Evolutionary conservation across 2,329 filamentous ascomycete genomes (phyloP), one percentile per base, ranked within the genome.

Genomic region (Aspergillus caelatus): DNA sequence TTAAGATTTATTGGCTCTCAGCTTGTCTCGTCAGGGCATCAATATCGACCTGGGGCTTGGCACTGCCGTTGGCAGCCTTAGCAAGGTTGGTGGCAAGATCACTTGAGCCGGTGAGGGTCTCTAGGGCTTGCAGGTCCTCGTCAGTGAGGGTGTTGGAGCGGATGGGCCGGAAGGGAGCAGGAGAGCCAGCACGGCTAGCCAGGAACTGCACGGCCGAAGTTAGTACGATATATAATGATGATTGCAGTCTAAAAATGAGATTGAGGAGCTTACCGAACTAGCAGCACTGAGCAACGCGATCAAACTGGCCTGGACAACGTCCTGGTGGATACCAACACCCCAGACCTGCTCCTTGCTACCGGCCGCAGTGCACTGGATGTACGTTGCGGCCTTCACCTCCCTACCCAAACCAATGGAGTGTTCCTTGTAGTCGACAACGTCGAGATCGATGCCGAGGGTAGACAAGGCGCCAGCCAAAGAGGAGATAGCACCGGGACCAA

Each of bases 351-450:
- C 84, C 60, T 85, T 86, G 66, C 84, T 89, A 54, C 86, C 88
- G 4, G 86, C 80, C 23, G 89, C 85, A 32, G 86, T 93, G 79
- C 93, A 97, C 78, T 97, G 92, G 67, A 98, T 96, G 76, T 96
- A 98, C 2, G 94, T 92, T 2, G 93, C 94, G n/a, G 94, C 94
- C 82, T 96, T 96, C 69, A 94, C 92, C 65, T 93, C 88, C 62
- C 88, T 87, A 65, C 92, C 92, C 58, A 85, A 84, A 68, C 93
- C 93, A 70, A 98, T 93, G 32, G 94, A 91, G 80, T 98, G 94
- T 79, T 98, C 95, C 83, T 96, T 97, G 84, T 98, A 98, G 77
- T 97, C 93, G 53, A 89, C 87, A 58, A 98, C 93, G 74, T 98
- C 94, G 28, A 98, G 83, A 73, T 96, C 90, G 67, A 98, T 90